Percentiles rank a stretch among this genome's conserved stretches.
These are phyloP conservation scores for Serendipita vermifera DNA, from an alignment of 768 basidiomycete species.

Conservation along the genomic window DNA sequence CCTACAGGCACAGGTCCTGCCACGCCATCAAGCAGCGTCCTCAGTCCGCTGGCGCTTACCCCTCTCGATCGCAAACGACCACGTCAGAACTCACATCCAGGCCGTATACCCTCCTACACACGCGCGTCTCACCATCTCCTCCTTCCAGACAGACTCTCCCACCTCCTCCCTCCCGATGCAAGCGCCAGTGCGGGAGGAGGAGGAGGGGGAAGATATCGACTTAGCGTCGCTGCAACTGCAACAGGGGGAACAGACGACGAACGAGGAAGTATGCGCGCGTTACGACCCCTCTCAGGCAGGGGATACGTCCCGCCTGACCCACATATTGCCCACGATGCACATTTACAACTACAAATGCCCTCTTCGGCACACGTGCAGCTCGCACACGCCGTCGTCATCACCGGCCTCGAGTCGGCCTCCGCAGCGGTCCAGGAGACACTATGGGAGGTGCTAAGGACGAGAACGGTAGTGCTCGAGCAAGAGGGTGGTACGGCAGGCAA, in stretches of 20 bases:
- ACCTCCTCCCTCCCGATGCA: slow-evolving; percentile 26
- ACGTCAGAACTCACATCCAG: background rate
- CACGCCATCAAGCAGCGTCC: background rate
- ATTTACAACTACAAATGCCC: background rate
- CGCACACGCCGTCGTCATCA: slow-evolving; percentile 51
- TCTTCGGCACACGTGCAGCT: slow-evolving; percentile 18
- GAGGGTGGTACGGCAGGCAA: slow-evolving; percentile 23
- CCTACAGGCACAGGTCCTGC: background rate
- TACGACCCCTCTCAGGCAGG: slow-evolving; percentile 4
- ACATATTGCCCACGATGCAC: background rate
- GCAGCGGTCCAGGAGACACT: slow-evolving; percentile 46
- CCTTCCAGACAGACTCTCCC: slow-evolving; percentile 21
- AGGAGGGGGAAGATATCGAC: background rate
- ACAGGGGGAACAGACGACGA: slow-evolving; percentile 1
- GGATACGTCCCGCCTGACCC: background rate
- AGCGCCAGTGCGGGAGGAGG: slow-evolving; percentile 13
- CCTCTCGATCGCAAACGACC: slow-evolving; percentile 14
- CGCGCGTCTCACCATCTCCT: slow-evolving; percentile 15
- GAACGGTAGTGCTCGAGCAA: slow-evolving; percentile 35
- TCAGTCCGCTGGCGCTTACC: background rate
- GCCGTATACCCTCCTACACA: slow-evolving; percentile 16
- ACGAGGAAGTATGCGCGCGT: background rate
- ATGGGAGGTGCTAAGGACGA: slow-evolving; percentile 38
- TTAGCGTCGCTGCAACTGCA: slow-evolving; percentile 1
- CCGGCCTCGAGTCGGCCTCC: slow-evolving; percentile 53